These are phyloP conservation scores for Solanum microdontum DNA, from an alignment of 257 asterid species.

Conservation along the genomic window DNA sequence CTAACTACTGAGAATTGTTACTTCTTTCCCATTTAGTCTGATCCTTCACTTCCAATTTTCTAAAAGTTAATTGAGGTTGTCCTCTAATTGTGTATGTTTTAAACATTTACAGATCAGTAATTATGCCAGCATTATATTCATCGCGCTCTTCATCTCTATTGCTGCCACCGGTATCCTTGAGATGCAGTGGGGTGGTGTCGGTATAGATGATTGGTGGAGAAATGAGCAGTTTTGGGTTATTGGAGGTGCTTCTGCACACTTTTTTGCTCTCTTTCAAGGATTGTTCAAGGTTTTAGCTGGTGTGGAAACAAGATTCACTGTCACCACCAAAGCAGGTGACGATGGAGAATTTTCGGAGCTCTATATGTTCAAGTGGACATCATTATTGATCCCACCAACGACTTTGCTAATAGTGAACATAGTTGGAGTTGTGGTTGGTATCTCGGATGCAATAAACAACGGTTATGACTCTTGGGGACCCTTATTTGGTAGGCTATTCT, in stretches of 20 bases:
- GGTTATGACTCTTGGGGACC: constrained; percentile 97
- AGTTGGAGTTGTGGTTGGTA: constrained; percentile 64
- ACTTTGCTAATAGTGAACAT: constrained; percentile 63
- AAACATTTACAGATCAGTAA: constrained; percentile 58
- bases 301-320: constrained; percentile 70
- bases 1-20: neutral
- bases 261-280: constrained; percentile 84
- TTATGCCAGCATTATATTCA: constrained; percentile 68
- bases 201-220: constrained; percentile 95
- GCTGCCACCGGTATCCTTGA: constrained; percentile 80
- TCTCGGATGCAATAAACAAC: constrained; percentile 67
- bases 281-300: constrained; percentile 81
- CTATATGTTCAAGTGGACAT: constrained; percentile 78
- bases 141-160: constrained; percentile 68
- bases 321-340: constrained; percentile 82
- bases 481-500: constrained; percentile 59
- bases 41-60: neutral
- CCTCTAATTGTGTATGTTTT: neutral
- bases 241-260: constrained; percentile 77
- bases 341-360: constrained; percentile 69
- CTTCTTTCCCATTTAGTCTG: neutral
- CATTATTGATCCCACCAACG: constrained; percentile 62
- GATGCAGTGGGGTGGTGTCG: constrained; percentile 96
- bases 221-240: constrained; percentile 97
- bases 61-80: neutral